Conservation (phyloP, 768 basidiomycete genomes). For the Tephrocybe sp. region DNA sequence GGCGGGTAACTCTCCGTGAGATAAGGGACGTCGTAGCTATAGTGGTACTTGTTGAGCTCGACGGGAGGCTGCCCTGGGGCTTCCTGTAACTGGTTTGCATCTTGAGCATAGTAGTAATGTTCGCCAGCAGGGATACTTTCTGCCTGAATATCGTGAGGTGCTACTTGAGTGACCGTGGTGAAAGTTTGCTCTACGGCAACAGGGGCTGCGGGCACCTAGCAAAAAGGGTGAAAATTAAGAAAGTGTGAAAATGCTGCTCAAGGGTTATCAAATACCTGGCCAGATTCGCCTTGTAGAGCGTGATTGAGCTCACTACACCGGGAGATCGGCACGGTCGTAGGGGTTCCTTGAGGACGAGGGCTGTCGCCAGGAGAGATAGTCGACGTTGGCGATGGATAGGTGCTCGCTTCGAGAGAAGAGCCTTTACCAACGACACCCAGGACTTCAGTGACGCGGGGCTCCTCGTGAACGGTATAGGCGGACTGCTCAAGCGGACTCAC, state of each 20-base stretch:
- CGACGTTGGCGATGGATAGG: slow-evolving; percentile 42
- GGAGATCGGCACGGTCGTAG: slow-evolving; percentile 27
- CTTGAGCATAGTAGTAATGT: slow-evolving; percentile 16
- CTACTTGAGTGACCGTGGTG: neutral
- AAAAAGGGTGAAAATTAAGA: neutral
- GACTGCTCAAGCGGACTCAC: slow-evolving; percentile 11
- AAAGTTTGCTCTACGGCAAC: slow-evolving; percentile 4
- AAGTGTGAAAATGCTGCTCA: neutral
- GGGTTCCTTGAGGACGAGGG: slow-evolving; percentile 23
- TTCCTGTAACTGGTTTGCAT: slow-evolving; percentile 11
- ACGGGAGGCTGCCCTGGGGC: neutral
- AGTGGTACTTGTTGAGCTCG: slow-evolving; percentile 18
- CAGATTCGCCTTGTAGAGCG: slow-evolving; percentile 31
- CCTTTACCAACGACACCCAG: slow-evolving; percentile 7
- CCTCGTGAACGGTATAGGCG: slow-evolving; percentile 28
- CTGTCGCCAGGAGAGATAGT: slow-evolving; percentile 42
- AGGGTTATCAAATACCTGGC: slow-evolving; percentile 23
- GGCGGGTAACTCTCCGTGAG: slow-evolving; percentile 17
- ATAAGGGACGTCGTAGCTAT: slow-evolving; percentile 12
- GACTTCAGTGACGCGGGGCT: slow-evolving; percentile 13
- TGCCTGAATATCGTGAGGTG: slow-evolving; percentile 4
- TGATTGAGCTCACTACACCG: slow-evolving; percentile 35
- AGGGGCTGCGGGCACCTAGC: neutral
- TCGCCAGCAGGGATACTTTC: slow-evolving; percentile 8
- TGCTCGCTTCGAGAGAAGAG: slow-evolving; percentile 6